These are phyloP conservation scores for Chaetomium fimeti DNA, from an alignment of 495 filamentous ascomycete genomes.

Conservation along the genomic window DNA sequence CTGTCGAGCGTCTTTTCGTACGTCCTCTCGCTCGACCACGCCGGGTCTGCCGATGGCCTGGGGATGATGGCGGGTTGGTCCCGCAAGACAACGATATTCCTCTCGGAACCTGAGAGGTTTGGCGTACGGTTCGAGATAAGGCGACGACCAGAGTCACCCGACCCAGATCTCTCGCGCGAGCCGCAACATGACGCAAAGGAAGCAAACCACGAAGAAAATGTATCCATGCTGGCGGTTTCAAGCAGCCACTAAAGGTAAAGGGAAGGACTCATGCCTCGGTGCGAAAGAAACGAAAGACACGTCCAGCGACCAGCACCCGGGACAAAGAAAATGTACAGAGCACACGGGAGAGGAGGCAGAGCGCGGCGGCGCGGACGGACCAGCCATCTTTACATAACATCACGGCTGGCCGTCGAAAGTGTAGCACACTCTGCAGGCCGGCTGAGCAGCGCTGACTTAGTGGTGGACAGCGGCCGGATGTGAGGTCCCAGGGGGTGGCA, in stretches of 20 bases:
- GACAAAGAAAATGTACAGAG: conserved; percentile 23
- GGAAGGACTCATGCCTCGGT: conserved; percentile 24
- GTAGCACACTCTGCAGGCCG: conserved; percentile 20
- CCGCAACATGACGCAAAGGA: conserved; percentile 46
- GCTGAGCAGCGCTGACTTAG: conserved; percentile 26
- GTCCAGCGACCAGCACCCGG: conserved; percentile 34
- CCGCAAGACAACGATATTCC: conserved; percentile 37
- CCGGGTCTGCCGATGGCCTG: conserved; percentile 37
- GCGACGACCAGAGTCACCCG: conserved; percentile 26
- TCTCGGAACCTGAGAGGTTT: conserved; percentile 19
- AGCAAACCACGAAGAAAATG: conserved; percentile 43
- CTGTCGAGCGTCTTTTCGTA: conserved; percentile 31
- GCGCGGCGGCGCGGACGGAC: conserved; percentile 18
- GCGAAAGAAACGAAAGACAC: conserved; percentile 30
- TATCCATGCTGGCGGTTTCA: conserved; percentile 44
- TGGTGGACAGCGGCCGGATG: conserved; percentile 32
- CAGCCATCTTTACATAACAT: conserved; percentile 28
- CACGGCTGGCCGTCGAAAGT: conserved; percentile 10
- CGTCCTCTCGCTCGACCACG: conserved; percentile 31
- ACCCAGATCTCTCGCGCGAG: conserved; percentile 39
- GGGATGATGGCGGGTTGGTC: conserved; percentile 43
- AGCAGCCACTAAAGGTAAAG: conserved; percentile 28
- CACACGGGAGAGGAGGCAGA: conserved; percentile 14
- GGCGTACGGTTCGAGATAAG: neutral
- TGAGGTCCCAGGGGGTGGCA: conserved; percentile 36